Percentiles rank a stretch among this genome's conserved stretches.
Conservation (phyloP, 352 stramenopile species). For the Globisporangium parvum region DNA sequence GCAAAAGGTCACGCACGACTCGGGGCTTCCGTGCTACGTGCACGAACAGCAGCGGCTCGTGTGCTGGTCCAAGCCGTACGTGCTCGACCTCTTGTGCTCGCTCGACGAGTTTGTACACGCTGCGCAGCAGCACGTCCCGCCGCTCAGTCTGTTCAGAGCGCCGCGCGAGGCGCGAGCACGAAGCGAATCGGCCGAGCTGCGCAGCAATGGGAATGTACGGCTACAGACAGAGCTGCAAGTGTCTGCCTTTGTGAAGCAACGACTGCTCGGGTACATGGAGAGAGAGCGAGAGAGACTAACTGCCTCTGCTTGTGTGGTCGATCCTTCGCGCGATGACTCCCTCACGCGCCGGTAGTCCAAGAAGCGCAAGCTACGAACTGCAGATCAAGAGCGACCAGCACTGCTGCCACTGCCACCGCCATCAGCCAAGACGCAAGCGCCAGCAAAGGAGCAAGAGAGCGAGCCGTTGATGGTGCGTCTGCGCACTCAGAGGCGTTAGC, state of each 20-base stretch:
- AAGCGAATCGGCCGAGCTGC: background rate
- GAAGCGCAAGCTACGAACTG: slow-evolving; percentile 36
- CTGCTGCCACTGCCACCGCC: background rate
- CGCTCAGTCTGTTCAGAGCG: slow-evolving; percentile 52
- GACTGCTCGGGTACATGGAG: too few relatives aligned
- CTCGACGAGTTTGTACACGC: slow-evolving; percentile 29
- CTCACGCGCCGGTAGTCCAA: slow-evolving; percentile 18
- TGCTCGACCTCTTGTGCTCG: slow-evolving; percentile 27
- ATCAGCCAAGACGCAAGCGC: slow-evolving; percentile 10
- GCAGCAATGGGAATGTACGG: background rate
- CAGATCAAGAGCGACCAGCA: background rate
- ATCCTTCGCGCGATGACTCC: background rate
- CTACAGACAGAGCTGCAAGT: background rate
- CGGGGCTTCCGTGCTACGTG: slow-evolving; percentile 63
- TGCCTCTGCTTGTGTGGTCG: background rate
- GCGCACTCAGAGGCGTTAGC: too few relatives aligned
- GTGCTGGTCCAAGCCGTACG: slow-evolving; percentile 69
- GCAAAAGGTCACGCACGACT: slow-evolving; percentile 56
- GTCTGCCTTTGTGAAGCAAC: too few relatives aligned
- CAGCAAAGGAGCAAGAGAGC: slow-evolving; percentile 11
- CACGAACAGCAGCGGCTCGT: slow-evolving; percentile 48
- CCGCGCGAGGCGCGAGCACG: slow-evolving; percentile 1
- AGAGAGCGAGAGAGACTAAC: background rate
- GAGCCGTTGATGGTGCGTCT: slow-evolving; percentile 31
- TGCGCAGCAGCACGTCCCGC: slow-evolving; percentile 55